phyloP scores from a whole-genome alignment of 208 protist genomes.

The Wallacemonas sp. region DNA sequence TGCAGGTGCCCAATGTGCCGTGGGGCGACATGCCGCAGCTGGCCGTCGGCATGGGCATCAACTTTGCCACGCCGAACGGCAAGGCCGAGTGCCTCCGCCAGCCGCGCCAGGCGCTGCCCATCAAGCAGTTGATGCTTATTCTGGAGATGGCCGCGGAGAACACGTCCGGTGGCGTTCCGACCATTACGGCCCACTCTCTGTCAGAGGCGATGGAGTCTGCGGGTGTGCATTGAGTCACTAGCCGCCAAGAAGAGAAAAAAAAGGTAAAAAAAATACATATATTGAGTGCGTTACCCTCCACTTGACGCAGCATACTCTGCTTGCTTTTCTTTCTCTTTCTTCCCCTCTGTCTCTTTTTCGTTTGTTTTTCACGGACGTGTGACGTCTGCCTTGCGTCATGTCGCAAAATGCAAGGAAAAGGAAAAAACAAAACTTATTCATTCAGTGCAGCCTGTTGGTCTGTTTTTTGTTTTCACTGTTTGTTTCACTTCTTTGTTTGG shows the following conservation, averaged over 20 bases:
- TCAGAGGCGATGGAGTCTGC: conserved; percentile 58
- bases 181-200: conserved; percentile 51
- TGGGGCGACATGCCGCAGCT: conserved; percentile 41
- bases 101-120: conserved; percentile 48
- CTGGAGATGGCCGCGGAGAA: conserved; percentile 81
- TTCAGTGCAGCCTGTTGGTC: too few species aligned
- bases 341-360: too few species aligned
- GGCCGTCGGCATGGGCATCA: conserved; percentile 40
- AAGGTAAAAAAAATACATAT: background rate
- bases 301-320: too few species aligned
- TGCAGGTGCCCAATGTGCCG: conserved; percentile 59
- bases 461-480: too few species aligned
- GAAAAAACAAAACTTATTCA: too few species aligned
- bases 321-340: too few species aligned
- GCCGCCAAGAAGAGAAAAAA: background rate
- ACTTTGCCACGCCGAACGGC: conserved; percentile 42
- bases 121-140: conserved; percentile 83
- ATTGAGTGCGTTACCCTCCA: too few species aligned
- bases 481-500: too few species aligned
- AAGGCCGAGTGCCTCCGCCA: conserved; percentile 30
- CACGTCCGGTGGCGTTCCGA: conserved; percentile 22
- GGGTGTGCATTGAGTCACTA: conserved; percentile 26
- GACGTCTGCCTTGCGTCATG: too few species aligned
- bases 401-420: too few species aligned
- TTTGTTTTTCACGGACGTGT: too few species aligned